These are phyloP conservation scores for Suillus bovinus DNA, from an alignment of 768 basidiomycete genomes.

Conservation along the genomic window DNA sequence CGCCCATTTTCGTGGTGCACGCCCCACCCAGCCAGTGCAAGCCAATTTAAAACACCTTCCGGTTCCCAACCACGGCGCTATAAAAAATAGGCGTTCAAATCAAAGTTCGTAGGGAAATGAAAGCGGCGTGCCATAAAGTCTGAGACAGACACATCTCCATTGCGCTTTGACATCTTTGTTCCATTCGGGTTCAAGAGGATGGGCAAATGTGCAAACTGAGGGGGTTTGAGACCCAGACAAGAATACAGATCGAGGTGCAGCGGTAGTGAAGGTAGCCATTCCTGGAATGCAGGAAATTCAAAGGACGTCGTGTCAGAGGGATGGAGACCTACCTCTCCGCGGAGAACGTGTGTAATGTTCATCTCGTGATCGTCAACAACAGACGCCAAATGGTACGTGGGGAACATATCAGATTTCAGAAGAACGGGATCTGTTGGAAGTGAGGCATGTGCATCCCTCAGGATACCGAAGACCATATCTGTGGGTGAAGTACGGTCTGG, in stretches of 20 bases:
- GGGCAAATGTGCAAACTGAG: constrained; percentile 89
- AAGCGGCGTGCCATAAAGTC: constrained; percentile 73
- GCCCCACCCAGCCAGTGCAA: constrained; percentile 95
- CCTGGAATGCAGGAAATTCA: constrained; percentile 46
- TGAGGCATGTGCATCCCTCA: constrained; percentile 76
- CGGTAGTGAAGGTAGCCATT: constrained; percentile 94
- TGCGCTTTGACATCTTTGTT: constrained; percentile 92
- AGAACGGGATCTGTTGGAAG: constrained; percentile 88
- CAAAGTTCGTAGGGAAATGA: constrained; percentile 1
- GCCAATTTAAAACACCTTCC: constrained; percentile 86
- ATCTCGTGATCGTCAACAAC: constrained; percentile 96
- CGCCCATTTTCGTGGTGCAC: constrained; percentile 41
- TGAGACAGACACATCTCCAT: constrained; percentile 83
- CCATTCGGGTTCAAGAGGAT: constrained; percentile 89
- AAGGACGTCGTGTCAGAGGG: background rate
- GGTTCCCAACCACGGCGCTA: constrained; percentile 91
- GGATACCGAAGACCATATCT: constrained; percentile 76
- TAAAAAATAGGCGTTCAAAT: constrained; percentile 4
- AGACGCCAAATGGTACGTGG: constrained; percentile 95
- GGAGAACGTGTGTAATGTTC: constrained; percentile 93
- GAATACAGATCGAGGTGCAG: constrained; percentile 90
- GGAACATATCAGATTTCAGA: constrained; percentile 89
- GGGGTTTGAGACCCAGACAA: constrained; percentile 66
- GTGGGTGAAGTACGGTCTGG: constrained; percentile 49
- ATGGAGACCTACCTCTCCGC: constrained; percentile 72